phyloP scores from a whole-genome alignment of 2,329 filamentous ascomycete species.

The Paraphaeosphaeria sporulosa region DNA sequence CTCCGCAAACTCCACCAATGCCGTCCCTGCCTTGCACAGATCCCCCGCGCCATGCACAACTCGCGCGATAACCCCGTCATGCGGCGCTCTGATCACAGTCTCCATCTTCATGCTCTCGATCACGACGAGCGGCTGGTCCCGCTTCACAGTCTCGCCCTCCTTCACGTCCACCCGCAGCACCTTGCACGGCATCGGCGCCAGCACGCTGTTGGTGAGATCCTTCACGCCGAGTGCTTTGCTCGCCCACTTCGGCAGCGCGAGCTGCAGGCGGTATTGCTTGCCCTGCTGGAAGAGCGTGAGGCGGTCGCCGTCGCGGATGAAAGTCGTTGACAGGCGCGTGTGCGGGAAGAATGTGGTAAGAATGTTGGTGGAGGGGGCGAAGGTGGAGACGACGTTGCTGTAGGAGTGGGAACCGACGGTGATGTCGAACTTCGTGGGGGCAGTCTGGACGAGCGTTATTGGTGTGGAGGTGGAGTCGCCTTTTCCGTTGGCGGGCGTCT shows the following conservation, averaged over 20 bases:
- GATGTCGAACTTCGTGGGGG: conserved; percentile 60
- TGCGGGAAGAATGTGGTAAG: conserved; percentile 82
- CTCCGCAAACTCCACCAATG: conserved; percentile 43
- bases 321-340: conserved; percentile 79
- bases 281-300: conserved; percentile 81
- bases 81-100: conserved; percentile 61
- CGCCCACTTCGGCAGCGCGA: conserved; percentile 75
- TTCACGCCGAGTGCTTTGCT: conserved; percentile 86
- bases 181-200: conserved; percentile 97
- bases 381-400: conserved; percentile 57
- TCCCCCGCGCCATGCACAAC: conserved; percentile 59
- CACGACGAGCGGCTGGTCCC: conserved; percentile 87
- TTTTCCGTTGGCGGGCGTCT: conserved; percentile 55
- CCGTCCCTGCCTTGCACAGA: conserved; percentile 56
- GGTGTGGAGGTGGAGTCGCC: conserved; percentile 49
- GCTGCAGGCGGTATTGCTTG: conserved; percentile 63
- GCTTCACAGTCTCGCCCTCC: conserved; percentile 82
- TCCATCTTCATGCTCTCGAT: conserved; percentile 64
- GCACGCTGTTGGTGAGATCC: conserved; percentile 80
- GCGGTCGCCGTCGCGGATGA: conserved; percentile 69
- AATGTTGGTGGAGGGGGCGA: conserved; percentile 53
- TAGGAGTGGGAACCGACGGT: conserved; percentile 50
- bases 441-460: conserved; percentile 62
- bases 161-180: conserved; percentile 87
- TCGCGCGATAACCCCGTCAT: conserved; percentile 56